These are phyloP conservation scores for Isabelozyma heimii DNA, from an alignment of 805 yeast genomes.

Conservation along the genomic window DNA sequence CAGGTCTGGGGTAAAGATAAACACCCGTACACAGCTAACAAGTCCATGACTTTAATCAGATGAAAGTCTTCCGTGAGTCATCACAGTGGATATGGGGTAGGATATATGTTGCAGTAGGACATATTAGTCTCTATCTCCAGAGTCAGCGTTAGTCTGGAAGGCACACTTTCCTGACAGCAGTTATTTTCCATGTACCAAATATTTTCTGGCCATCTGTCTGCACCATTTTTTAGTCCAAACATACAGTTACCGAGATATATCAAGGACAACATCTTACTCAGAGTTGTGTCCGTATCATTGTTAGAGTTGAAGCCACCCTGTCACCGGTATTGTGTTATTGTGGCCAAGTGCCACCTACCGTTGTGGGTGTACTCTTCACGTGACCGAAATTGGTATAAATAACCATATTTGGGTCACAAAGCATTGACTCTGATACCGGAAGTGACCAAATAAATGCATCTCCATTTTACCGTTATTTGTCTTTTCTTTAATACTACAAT, in stretches of 20 bases:
- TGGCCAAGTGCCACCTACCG: neutral
- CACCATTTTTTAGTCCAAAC: no score
- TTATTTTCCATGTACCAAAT: no score
- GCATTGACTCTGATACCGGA: neutral
- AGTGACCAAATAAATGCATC: neutral
- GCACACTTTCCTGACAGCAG: no score
- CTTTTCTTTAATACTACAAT: slow-evolving; percentile 3
- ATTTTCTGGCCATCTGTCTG: no score
- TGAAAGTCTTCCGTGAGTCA: no score
- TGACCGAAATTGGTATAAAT: neutral
- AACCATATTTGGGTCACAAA: slow-evolving; percentile 5
- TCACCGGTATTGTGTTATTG: neutral
- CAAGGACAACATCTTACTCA: no score
- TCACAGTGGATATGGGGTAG: no score
- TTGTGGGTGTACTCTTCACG: neutral
- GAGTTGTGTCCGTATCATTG: neutral
- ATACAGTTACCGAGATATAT: no score
- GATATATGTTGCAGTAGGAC: no score
- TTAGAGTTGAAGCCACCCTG: neutral
- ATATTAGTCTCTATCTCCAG: no score
- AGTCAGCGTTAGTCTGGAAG: no score
- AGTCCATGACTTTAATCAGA: no score
- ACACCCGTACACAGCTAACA: neutral
- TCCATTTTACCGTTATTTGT: slow-evolving; percentile 2
- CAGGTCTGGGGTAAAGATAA: neutral